Evolutionary conservation across 2,329 filamentous ascomycete species (phyloP), one percentile per base, ranked within the genome.

Genomic region (Colletotrichum graminicola): DNA sequence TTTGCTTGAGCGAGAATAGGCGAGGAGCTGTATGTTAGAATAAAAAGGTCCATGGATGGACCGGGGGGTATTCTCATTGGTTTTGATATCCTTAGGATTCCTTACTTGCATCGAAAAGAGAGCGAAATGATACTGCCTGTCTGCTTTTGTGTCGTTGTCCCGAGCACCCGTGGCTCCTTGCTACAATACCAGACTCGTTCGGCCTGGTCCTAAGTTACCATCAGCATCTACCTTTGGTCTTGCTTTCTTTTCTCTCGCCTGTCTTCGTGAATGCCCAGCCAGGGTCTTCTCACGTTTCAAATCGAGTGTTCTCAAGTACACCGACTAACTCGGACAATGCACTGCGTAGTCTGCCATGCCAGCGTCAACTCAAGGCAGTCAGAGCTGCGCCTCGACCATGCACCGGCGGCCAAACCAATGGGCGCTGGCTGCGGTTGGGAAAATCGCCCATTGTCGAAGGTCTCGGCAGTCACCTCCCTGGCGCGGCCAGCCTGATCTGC

Each of bases 1-100:
- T 93, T 93, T 84, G 91, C 92, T 74, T 95, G 55, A 66, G 23
- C 57, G 34, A 26, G 10, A 43, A 41, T n/a, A 39, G 55, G 12
- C 47, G 39, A 61, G n/a, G 67, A 61, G 23, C 41, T 66, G 54
- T 41, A 49, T 47, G 45, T 34, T 34, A 70, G 32, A 66, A 43
- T 36, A 32, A 12, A 26, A 66, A 23, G 41, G 6, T 6, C 43
- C 16, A 29, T 32, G 54, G 47, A 43, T 32, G 36, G 55, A 26
- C 39, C n/a, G 55, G 32, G n/a, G 29, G 47, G 39, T 7, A 29
- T 60, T 26, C 43, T 29, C 51, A 36, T 47, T 43, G 34, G 51
- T 43, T 41, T 64, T 43, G 32, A 43, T 47, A 70, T 66, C 47
- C 62, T 41, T 26, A 32, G 29, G 18, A 36, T 39, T 45, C 43